Base-by-base conservation (phyloP, 2,329 filamentous ascomycete genomes). In the Cladobotryum protrusum region DNA sequence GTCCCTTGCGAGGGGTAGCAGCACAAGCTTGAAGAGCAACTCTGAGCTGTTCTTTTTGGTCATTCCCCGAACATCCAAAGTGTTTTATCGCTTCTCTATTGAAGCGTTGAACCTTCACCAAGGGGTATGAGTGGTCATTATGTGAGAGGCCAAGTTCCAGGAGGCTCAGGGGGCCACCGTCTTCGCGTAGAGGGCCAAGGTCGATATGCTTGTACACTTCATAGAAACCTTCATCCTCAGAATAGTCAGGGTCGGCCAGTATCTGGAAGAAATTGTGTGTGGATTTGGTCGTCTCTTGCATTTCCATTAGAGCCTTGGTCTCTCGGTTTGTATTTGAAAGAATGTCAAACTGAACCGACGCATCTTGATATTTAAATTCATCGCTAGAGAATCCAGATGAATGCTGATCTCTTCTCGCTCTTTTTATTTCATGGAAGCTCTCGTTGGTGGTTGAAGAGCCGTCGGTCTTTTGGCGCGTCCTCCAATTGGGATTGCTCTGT, bases 401-500 rank as follows among this genome's bases (percentile, higher is more conserved):
- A n/a, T 7, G 2, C 6, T n/a, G 36, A 12, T 17, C 36, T 17
- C 36, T 18, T 39, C 36, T n/a, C 9, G 14, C 14, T 18, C 36
- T 14, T 18, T 18, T 39, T 18, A 7, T 5, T 17, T 48, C 8
- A 29, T 34, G 20, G 33, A 5, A 12, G 33, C 15, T 40, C n/a
- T 49, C 33, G 39, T 29, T 39, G 7, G 43, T 37, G 13, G 45
- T 45, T 8, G 44, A 47, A 8, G 40, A 50, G 15, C 43, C 48
- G 3, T 54, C 48, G 8, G 56, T 54, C 9, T 55, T 43, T 11
- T 32, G 51, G 32, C 65, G 64, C 24, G 53, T 55, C 32, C 66
- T 62, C 66, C 66, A 69, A 44, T 69, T 59, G 13, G 64, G 65
- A 24, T 69, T 67, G 19, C 59, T 65, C 36, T 39, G 36, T 11